Evolutionary conservation across 306 rosid genomes (phyloP), one percentile per base, ranked within the genome.

Genomic region (Acacia melanoxylon): DNA sequence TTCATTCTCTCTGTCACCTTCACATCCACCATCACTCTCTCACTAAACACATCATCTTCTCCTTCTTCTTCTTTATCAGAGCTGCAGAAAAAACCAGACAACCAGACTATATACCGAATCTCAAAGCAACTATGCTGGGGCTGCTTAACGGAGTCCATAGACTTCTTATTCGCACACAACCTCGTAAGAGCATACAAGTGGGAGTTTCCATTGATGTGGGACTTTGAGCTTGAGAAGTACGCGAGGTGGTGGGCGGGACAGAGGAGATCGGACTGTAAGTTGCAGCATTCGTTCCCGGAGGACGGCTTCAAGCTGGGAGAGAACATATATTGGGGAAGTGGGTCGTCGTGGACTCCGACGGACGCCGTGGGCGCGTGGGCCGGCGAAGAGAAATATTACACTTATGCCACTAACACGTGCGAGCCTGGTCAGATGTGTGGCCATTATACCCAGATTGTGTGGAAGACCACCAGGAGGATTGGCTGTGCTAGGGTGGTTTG

Each of bases 281-380:
- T 88, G 0, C 85, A 94, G 20, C 98, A 94, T 49, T 94, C 98
- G 0, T 94, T 94, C 78, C 98, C 98, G 0, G 98, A 94, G 51
- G 59, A 82, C 11, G 90, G 58, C 59, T 94, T 94, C 76, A 92
- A 92, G 88, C 73, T 94, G 0, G 98, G 98, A 11, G 98, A 94
- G 90, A 94, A 94, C 73, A 91, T 92, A 14, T 94, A 19, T 24
- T 94, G 97, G 98, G 98, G 98, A 24, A 86, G 97, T 58, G 98
- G 98, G 49, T 75, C 93, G 0, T 2, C 80, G 3, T 94, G 97
- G 97, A 88, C 90, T 3, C 93, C 98, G 1, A 59, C 13, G 0
- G 97, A 94, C 77, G 95, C 97, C 0, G 98, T 94, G 0, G 81
- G 76, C n/a, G 85, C 86, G 2, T 94, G 97, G 98, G 89, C 93